Conservation (phyloP, 139 green algal species). For the Chlorella sp. region DNA sequence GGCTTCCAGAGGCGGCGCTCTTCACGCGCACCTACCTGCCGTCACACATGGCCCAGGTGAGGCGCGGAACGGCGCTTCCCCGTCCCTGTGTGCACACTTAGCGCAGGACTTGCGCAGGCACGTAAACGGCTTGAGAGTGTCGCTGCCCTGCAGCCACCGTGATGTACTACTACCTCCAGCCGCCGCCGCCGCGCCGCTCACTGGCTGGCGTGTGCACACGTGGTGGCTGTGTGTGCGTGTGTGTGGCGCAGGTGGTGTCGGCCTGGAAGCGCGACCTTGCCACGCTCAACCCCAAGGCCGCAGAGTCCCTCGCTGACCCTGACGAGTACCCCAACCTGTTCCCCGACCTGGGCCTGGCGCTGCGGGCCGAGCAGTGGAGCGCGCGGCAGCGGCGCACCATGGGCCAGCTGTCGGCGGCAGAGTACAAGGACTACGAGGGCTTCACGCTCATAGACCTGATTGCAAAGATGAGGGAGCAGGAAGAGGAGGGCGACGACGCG, state of each 20-base stretch:
- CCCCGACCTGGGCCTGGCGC: conserved; percentile 54
- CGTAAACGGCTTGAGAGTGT: too few species aligned
- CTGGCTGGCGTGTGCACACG: background rate
- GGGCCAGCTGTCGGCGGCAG: conserved; percentile 4
- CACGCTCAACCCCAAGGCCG: conserved; percentile 91
- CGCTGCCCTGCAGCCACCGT: too few species aligned
- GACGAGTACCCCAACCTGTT: conserved; percentile 96
- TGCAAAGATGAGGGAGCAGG: background rate
- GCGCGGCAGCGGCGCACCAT: conserved; percentile 2
- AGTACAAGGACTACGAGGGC: conserved; percentile 19
- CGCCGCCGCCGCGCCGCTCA: background rate
- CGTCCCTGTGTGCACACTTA: too few species aligned
- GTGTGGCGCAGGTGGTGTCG: conserved; percentile 27
- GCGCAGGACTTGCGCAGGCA: too few species aligned
- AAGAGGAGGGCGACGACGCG: background rate
- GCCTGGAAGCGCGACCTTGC: conserved; percentile 89
- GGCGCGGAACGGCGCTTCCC: too few species aligned
- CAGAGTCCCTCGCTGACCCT: conserved; percentile 93
- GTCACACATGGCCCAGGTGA: conserved; percentile 4
- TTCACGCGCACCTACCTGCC: conserved; percentile 90
- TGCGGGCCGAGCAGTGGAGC: conserved; percentile 8
- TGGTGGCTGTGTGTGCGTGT: too few species aligned
- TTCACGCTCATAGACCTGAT: conserved; percentile 10
- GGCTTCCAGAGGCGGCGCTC: conserved; percentile 94
- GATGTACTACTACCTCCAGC: background rate